A percentile compares a stretch with the other conserved stretches of the same genome.
Conservation (phyloP, 129 eudicot species). For the Oenanthe sinensis region DNA sequence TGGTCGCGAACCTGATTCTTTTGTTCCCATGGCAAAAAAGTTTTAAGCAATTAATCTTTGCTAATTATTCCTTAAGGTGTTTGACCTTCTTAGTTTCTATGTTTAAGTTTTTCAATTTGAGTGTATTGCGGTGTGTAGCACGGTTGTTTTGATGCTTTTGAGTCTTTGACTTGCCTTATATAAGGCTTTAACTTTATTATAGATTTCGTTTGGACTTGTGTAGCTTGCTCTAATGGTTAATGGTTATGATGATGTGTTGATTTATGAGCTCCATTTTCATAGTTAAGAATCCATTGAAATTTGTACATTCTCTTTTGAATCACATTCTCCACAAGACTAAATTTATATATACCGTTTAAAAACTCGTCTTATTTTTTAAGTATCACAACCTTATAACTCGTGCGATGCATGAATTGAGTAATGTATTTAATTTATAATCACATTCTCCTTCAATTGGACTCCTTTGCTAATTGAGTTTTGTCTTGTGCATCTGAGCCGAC, state of each 20-base stretch:
- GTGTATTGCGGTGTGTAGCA: not conserved
- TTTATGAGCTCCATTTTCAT: not conserved
- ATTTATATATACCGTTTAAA: too few relatives aligned
- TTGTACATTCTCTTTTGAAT: too few relatives aligned
- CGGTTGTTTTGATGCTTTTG: not conserved
- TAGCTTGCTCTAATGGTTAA: too few relatives aligned
- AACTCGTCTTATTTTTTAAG: too few relatives aligned
- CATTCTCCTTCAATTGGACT: not conserved
- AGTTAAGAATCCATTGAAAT: not conserved
- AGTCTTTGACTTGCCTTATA: not conserved
- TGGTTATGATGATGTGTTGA: not conserved
- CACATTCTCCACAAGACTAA: too few relatives aligned
- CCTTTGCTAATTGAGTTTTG: not conserved
- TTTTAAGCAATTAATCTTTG: not conserved
- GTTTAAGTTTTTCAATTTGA: not conserved
- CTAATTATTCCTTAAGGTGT: not conserved
- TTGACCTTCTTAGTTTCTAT: not conserved
- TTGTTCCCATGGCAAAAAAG: constrained; percentile 23
- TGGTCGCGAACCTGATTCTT: constrained; percentile 49
- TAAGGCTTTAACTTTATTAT: not conserved
- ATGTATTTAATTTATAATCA: too few relatives aligned
- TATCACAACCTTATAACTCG: too few relatives aligned
- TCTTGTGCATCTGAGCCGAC: not conserved
- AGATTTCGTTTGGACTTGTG: too few relatives aligned
- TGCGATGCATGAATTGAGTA: too few relatives aligned